phyloP scores from a whole-genome alignment of 1,139 yeast genomes.

The Tardiomyces depauwii region DNA sequence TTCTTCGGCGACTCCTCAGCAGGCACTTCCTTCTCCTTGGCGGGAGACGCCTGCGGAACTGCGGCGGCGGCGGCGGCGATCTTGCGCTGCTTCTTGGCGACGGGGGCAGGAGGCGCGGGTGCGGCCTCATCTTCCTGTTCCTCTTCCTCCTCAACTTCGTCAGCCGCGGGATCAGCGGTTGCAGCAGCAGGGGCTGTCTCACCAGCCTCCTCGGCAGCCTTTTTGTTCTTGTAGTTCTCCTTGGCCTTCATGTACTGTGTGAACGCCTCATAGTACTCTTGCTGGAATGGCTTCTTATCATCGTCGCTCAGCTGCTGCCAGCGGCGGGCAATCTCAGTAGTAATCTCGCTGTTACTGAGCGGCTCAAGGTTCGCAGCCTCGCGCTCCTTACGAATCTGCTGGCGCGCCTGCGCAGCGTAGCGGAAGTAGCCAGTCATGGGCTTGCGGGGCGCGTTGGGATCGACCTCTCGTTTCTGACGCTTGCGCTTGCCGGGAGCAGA shows the following conservation, averaged over 20 bases:
- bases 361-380: conserved; percentile 46
- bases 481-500: conserved; percentile 31
- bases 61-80: not conserved
- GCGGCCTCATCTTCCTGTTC: conserved; percentile 2
- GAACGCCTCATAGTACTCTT: conserved; percentile 56
- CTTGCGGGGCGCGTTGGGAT: conserved; percentile 45
- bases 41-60: not conserved
- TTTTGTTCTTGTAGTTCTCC: conserved; percentile 49
- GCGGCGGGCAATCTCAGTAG: conserved; percentile 62
- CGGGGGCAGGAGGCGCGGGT: not conserved
- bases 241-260: conserved; percentile 51
- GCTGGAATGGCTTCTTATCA: conserved; percentile 69
- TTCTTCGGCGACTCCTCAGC: not conserved
- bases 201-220: conserved; percentile 22
- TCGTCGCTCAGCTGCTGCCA: conserved; percentile 62
- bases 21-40: not conserved
- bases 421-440: conserved; percentile 74
- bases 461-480: conserved; percentile 33
- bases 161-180: conserved; percentile 22
- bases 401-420: conserved; percentile 37
- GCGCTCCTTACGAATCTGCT: conserved; percentile 49
- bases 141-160: conserved; percentile 2
- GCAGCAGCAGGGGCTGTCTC: conserved; percentile 22
- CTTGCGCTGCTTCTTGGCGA: not conserved
- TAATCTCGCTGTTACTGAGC: conserved; percentile 62